Evolutionary conservation across 2,329 filamentous ascomycete species (phyloP).

Genomic region (Aspergillus sclerotialis): DNA sequence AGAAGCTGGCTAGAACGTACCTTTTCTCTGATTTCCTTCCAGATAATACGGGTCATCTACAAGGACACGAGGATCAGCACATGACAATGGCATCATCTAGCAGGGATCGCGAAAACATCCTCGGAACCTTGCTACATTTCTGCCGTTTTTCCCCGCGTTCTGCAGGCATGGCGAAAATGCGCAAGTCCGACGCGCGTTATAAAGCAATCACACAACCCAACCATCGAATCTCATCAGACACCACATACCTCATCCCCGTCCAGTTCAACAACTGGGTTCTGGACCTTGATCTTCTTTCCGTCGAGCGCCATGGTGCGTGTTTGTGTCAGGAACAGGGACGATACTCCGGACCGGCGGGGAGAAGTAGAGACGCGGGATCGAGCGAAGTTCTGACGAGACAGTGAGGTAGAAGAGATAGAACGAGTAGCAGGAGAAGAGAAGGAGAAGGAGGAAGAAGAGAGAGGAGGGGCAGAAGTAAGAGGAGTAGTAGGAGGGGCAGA

Average conservation of each 20-base stretch:
- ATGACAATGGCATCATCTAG: constrained; percentile 4
- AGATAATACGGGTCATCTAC: constrained; percentile 97
- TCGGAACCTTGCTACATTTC: constrained; percentile 17
- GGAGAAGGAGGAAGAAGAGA: constrained; percentile 19
- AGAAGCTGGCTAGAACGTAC: constrained; percentile 31
- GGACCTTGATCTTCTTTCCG: constrained; percentile 91
- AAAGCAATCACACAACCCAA: not conserved
- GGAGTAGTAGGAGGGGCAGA: constrained; percentile 10
- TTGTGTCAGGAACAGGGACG: constrained; percentile 25
- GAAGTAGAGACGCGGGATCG: constrained; percentile 15
- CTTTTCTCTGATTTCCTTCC: constrained; percentile 98
- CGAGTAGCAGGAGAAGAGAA: constrained; percentile 16
- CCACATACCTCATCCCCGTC: constrained; percentile 70
- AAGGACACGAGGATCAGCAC: constrained; percentile 15
- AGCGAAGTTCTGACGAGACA: constrained; percentile 14
- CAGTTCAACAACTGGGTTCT: constrained; percentile 97
- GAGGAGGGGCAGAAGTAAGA: constrained; percentile 16
- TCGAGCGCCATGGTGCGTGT: constrained; percentile 41
- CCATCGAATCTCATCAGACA: constrained; percentile 12
- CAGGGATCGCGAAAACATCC: constrained; percentile 6
- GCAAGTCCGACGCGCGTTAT: not conserved
- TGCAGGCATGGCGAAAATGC: constrained; percentile 20
- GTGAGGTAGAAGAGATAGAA: constrained; percentile 17
- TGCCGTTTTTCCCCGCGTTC: constrained; percentile 29
- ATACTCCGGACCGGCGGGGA: constrained; percentile 24